Evolutionary conservation across 176 grass and related monocot species (phyloP).

Genomic region (Puya raimondii): DNA sequence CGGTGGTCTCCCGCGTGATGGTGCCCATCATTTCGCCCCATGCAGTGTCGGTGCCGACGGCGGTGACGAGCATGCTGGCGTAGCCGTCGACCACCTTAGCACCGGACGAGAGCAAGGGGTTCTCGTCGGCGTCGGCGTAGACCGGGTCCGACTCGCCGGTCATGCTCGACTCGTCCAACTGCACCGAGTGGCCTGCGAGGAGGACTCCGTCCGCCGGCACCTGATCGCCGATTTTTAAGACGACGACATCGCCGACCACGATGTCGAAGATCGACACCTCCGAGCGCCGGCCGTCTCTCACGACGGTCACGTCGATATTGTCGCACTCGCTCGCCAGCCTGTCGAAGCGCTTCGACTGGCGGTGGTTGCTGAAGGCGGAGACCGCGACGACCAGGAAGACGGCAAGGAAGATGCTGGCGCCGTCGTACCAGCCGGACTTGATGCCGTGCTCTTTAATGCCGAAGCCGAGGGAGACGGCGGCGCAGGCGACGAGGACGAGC

Average conservation of each 20-base stretch:
- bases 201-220: conserved; percentile 57
- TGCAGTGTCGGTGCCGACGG: conserved; percentile 50
- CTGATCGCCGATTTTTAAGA: conserved; percentile 57
- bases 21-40: conserved; percentile 92
- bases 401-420: conserved; percentile 63
- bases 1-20: conserved; percentile 41
- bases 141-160: conserved; percentile 66
- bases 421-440: conserved; percentile 66
- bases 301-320: conserved; percentile 31
- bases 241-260: conserved; percentile 52
- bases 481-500: conserved; percentile 45
- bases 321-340: conserved; percentile 29
- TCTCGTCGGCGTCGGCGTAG: conserved; percentile 24
- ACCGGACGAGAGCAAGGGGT: conserved; percentile 56
- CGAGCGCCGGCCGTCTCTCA: conserved; percentile 28
- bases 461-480: conserved; percentile 52
- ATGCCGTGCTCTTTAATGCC: conserved; percentile 62
- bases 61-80: conserved; percentile 57
- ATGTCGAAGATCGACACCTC: conserved; percentile 48
- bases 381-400: conserved; percentile 51
- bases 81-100: conserved; percentile 73
- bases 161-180: conserved; percentile 88
- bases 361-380: conserved; percentile 55
- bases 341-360: conserved; percentile 46
- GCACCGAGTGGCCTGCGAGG: conserved; percentile 40